phyloP scores from a whole-genome alignment of 2,329 filamentous ascomycete genomes.

The Pleomassaria siparia region DNA sequence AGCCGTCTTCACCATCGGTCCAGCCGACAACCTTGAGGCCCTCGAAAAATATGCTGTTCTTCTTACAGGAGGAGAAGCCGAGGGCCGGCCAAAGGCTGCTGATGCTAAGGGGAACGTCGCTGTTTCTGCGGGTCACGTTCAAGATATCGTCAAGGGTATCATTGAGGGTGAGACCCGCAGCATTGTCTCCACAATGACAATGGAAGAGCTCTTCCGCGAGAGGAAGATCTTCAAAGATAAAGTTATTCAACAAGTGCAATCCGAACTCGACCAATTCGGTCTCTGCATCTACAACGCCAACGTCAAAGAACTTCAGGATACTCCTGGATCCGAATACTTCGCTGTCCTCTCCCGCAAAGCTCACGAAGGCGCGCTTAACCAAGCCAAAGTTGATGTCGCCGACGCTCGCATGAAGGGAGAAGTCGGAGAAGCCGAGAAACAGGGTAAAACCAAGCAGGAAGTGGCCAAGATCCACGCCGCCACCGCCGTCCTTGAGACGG shows the following conservation, averaged over 20 bases:
- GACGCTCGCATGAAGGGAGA: conserved; percentile 65
- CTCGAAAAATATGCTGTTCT: conserved; percentile 83
- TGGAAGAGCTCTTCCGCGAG: conserved; percentile 85
- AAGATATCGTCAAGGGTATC: conserved; percentile 85
- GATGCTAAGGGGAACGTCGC: conserved; percentile 41
- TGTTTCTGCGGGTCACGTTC: conserved; percentile 63
- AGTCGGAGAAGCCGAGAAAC: conserved; percentile 75
- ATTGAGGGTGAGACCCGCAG: conserved; percentile 86
- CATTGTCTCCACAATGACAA: conserved; percentile 85
- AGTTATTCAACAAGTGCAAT: conserved; percentile 66
- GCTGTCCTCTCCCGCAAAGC: conserved; percentile 79
- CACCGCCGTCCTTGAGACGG: conserved; percentile 81
- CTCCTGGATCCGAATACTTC: conserved; percentile 80
- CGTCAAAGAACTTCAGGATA: conserved; percentile 85
- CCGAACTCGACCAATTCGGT: conserved; percentile 78
- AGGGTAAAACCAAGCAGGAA: conserved; percentile 79
- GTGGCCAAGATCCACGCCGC: conserved; percentile 86
- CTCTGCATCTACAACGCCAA: conserved; percentile 70
- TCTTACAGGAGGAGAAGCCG: conserved; percentile 65
- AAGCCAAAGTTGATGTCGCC: conserved; percentile 66
- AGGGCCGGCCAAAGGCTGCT: conserved; percentile 43
- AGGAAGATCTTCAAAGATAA: conserved; percentile 75
- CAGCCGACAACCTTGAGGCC: conserved; percentile 68
- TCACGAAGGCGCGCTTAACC: conserved; percentile 81
- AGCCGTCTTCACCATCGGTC: conserved; percentile 83